Evolutionary conservation across 2,329 filamentous ascomycete genomes (phyloP), one percentile per base, ranked within the genome.

Genomic region (Fusarium zealandicum): DNA sequence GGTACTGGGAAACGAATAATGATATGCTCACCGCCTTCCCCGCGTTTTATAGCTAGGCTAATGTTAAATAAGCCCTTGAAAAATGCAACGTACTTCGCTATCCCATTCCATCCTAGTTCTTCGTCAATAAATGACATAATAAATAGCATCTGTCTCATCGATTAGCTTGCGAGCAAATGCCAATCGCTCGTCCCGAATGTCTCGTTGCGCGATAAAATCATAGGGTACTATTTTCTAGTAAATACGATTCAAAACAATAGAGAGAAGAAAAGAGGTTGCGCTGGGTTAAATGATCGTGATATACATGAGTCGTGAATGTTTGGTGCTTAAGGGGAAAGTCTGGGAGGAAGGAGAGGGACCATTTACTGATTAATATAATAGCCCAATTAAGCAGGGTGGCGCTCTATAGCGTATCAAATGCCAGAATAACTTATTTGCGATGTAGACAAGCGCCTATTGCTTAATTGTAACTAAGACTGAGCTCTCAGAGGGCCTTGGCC

Each of bases 91-190:
- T 41, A 41, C 13, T 27, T n/a, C 11, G 14, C 37, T 22, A 8
- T n/a, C 12, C 78, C 79, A 78, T 3, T 75, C 79, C 61, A 70
- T 81, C 41, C 72, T 72, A 32, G 70, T 78, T 78, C 18, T 13
- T 14, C 16, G 20, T 46, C 35, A 16, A 53, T 18, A 48, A 54
- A 48, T 12, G 17, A 20, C 16, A 53, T 22, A 31, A 42, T 22
- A 16, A 31, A 42, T 22, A 16, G 35, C 22, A 17, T 30, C 20
- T 1, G 12, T 36, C 5, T 30, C 25, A 27, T 32, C 33, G 13
- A 35, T n/a, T 12, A 41, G 36, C n/a, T 33, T 49, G 9, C 16
- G 4, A 7, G 17, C 28, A 17, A 40, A 49, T 10, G 36, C 14
- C 2, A 40, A 14, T 11, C 36, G 13, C 16, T 32, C 36, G 25